A percentile compares a stretch with the other conserved stretches of the same genome.
Evolutionary conservation across 2,329 filamentous ascomycete species (phyloP).

Genomic region (Capronia epimyces): DNA sequence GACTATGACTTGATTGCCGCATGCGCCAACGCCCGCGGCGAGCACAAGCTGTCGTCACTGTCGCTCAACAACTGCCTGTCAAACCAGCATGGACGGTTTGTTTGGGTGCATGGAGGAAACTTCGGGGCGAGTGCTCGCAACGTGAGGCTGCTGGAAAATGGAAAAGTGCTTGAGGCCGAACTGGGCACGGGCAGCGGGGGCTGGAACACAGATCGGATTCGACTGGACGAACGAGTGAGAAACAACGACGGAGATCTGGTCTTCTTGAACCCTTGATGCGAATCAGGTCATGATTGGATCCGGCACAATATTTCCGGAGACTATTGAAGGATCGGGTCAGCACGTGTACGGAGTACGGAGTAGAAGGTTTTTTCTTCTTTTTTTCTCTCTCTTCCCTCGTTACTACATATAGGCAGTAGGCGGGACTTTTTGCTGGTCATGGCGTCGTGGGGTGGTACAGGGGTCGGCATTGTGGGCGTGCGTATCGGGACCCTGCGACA

Average conservation of each 20-base stretch:
- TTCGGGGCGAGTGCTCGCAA: conserved; percentile 35
- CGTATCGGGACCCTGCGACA: too few relatives aligned
- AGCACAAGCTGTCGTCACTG: conserved; percentile 32
- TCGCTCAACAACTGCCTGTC: conserved; percentile 37
- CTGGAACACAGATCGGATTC: conserved; percentile 29
- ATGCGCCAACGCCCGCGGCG: conserved; percentile 33
- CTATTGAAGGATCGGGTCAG: too few relatives aligned
- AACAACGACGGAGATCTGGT: conserved; percentile 37
- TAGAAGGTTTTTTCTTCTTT: too few relatives aligned
- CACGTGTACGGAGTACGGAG: too few relatives aligned
- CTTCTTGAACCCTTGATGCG: conserved; percentile 9
- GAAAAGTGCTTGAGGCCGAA: conserved; percentile 25
- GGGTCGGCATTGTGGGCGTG: too few relatives aligned
- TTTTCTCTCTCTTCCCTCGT: too few relatives aligned
- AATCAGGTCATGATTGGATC: too few relatives aligned
- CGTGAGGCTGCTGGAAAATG: conserved; percentile 21
- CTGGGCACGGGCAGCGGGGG: conserved; percentile 23
- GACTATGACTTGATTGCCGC: conserved; percentile 36
- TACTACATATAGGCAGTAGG: too few relatives aligned
- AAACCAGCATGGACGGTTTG: conserved; percentile 36
- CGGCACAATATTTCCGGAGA: too few relatives aligned
- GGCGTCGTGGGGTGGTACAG: too few relatives aligned
- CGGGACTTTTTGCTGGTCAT: too few relatives aligned
- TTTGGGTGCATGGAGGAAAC: conserved; percentile 36
- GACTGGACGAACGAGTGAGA: conserved; percentile 38